Percentiles rank a stretch among this genome's conserved stretches.
phyloP scores from a whole-genome alignment of 805 yeast genomes.

The Yarrowia sp. region DNA sequence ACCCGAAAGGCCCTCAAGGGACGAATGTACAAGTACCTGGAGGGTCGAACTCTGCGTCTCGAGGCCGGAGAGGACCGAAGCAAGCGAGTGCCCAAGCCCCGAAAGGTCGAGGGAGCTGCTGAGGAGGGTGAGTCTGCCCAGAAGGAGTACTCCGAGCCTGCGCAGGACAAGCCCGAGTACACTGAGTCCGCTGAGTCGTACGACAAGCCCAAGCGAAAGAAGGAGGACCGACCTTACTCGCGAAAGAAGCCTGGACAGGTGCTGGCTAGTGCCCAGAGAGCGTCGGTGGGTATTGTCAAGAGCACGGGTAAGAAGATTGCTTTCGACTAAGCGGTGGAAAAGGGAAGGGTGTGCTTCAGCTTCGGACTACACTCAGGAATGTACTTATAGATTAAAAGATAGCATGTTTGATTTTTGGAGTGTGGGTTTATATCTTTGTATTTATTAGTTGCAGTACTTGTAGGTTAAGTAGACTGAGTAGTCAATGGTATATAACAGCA shows the following conservation, averaged over 20 bases:
- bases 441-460: too few relatives aligned
- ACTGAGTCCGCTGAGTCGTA: not conserved
- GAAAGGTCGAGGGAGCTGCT: not conserved
- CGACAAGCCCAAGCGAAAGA: conserved; percentile 13
- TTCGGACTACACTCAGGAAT: not conserved
- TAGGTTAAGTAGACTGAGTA: too few relatives aligned
- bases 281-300: conserved; percentile 81
- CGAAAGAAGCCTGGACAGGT: conserved; percentile 65
- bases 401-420: not conserved
- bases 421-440: too few relatives aligned
- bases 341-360: not conserved
- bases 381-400: not conserved
- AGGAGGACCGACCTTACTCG: conserved; percentile 29
- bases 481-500: too few relatives aligned
- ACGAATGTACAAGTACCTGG: conserved; percentile 59
- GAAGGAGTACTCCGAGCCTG: conserved; percentile 2
- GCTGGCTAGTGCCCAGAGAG: conserved; percentile 83
- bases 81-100: conserved; percentile 46
- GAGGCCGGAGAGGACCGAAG: conserved; percentile 96
- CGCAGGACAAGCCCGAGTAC: not conserved
- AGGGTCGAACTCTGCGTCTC: conserved; percentile 74
- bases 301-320: conserved; percentile 85
- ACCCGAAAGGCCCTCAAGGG: conserved; percentile 82
- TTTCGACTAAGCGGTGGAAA: conserved; percentile 47
- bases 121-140: not conserved